Percentiles rank a stretch among this genome's conserved stretches.
Conservation (phyloP, 352 stramenopile genomes). For the Peronospora farinosa region DNA sequence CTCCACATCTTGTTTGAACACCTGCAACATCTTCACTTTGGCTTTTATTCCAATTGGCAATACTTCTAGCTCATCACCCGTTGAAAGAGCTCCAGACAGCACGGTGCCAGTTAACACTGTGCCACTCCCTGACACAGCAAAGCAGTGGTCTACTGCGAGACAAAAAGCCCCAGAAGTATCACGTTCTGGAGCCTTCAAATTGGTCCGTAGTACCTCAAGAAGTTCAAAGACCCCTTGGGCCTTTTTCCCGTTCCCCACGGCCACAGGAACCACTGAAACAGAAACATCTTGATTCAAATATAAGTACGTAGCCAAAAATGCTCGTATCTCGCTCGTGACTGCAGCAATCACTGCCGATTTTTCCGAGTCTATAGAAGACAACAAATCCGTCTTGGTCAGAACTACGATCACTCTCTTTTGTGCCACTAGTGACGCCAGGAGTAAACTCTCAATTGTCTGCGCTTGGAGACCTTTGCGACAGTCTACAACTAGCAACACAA, state of each 20-base stretch:
- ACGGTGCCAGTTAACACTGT: slow-evolving; percentile 96
- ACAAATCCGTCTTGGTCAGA: slow-evolving; percentile 97
- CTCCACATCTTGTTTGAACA: slow-evolving; percentile 91
- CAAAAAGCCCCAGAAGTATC: slow-evolving; percentile 70
- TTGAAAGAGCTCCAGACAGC: slow-evolving; percentile 73
- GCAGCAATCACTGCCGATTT: slow-evolving; percentile 42
- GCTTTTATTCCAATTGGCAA: slow-evolving; percentile 71
- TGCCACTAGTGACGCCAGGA: slow-evolving; percentile 91
- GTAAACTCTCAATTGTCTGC: slow-evolving; percentile 97
- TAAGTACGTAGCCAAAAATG: slow-evolving; percentile 27
- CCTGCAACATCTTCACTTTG: slow-evolving; percentile 98
- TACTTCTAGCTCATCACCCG: slow-evolving; percentile 93
- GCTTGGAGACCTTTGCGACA: slow-evolving; percentile 96
- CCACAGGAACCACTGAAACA: slow-evolving; percentile 82
- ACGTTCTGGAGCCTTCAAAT: slow-evolving; percentile 38
- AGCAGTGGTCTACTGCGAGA: slow-evolving; percentile 97
- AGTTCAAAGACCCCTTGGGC: slow-evolving; percentile 57
- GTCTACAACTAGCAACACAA: slow-evolving; percentile 96
- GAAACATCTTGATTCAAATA: slow-evolving; percentile 2
- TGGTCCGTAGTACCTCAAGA: slow-evolving; percentile 26
- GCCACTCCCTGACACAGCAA: slow-evolving; percentile 94
- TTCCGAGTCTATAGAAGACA: slow-evolving; percentile 36
- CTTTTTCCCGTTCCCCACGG: slow-evolving; percentile 30
- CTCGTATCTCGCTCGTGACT: slow-evolving; percentile 63
- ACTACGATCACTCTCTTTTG: slow-evolving; percentile 87